Evolutionary conservation across 2,329 filamentous ascomycete genomes (phyloP).

Genomic region (Rhexocercosporidium sp.): DNA sequence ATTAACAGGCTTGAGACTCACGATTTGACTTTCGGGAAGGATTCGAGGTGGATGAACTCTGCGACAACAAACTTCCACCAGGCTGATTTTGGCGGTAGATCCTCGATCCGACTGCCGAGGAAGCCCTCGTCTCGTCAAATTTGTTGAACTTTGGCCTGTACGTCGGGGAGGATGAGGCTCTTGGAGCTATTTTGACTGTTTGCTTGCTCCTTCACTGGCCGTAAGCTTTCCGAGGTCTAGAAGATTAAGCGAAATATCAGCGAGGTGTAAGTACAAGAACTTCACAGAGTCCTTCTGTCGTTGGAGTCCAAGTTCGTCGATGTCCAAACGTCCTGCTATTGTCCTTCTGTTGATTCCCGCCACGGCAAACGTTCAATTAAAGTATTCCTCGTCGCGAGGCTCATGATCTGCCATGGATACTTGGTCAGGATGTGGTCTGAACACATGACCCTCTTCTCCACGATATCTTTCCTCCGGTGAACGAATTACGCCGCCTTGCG

Average conservation of each 20-base stretch:
- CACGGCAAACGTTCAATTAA: neutral
- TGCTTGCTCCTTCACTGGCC: neutral
- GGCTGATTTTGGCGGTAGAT: neutral
- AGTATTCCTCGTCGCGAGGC: neutral
- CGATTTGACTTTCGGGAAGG: neutral
- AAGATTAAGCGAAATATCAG: constrained; percentile 2
- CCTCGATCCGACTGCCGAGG: neutral
- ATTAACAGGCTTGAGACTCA: neutral
- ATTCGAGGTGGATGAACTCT: neutral
- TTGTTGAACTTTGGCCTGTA: neutral
- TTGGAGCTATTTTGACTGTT: neutral
- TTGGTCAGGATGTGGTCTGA: neutral
- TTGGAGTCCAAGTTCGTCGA: neutral
- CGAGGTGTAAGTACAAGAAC: neutral
- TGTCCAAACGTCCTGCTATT: neutral
- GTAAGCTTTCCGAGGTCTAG: neutral
- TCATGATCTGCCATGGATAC: neutral
- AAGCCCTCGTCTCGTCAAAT: neutral
- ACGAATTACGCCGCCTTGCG: neutral
- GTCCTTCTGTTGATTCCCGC: no score
- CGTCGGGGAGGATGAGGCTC: neutral
- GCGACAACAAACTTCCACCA: neutral
- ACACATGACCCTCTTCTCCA: neutral
- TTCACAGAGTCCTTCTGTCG: neutral
- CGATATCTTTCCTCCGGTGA: neutral